These are phyloP conservation scores for Agrocybe praecox DNA, from an alignment of 768 basidiomycete genomes.

Conservation along the genomic window DNA sequence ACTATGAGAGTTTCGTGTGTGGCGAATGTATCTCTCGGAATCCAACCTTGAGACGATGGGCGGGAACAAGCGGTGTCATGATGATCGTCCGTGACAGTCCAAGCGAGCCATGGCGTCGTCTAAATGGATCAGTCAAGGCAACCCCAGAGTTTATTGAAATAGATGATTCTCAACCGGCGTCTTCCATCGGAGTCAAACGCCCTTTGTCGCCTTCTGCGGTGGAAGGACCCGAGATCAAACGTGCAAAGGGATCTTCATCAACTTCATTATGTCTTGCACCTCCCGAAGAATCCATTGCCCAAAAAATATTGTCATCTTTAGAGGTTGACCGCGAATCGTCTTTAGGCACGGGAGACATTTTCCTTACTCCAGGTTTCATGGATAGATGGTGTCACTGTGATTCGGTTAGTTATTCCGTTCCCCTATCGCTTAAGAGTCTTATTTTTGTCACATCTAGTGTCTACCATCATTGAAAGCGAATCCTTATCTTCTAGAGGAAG, in stretches of 20 bases:
- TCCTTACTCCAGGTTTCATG: conserved; percentile 74
- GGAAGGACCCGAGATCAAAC: conserved; percentile 39
- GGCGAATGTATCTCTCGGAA: conserved; percentile 63
- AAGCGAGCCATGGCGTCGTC: conserved; percentile 51
- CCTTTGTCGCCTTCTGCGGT: conserved; percentile 41
- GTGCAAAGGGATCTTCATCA: conserved; percentile 30
- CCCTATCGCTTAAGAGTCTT: conserved; percentile 1
- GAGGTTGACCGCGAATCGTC: conserved; percentile 23
- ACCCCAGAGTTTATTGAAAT: conserved; percentile 28
- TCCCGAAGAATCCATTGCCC: conserved; percentile 43
- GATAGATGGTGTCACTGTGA: conserved; percentile 80
- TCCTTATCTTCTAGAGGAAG: conserved; percentile 71
- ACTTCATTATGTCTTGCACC: conserved; percentile 57
- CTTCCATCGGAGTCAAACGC: conserved; percentile 48
- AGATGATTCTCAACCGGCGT: conserved; percentile 22
- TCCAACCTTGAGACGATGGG: conserved; percentile 56
- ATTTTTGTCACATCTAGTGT: conserved; percentile 47
- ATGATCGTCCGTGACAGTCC: conserved; percentile 62
- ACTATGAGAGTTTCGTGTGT: conserved; percentile 81
- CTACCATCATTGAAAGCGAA: conserved; percentile 51
- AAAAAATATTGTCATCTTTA: conserved; percentile 40
- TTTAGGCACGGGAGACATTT: conserved; percentile 71
- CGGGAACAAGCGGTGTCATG: conserved; percentile 67
- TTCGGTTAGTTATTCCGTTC: conserved; percentile 37
- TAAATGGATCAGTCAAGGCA: conserved; percentile 33